These are phyloP conservation scores for Ophiocordyceps camponoti-leonardi DNA, from an alignment of 2,329 filamentous ascomycete genomes.

Conservation along the genomic window DNA sequence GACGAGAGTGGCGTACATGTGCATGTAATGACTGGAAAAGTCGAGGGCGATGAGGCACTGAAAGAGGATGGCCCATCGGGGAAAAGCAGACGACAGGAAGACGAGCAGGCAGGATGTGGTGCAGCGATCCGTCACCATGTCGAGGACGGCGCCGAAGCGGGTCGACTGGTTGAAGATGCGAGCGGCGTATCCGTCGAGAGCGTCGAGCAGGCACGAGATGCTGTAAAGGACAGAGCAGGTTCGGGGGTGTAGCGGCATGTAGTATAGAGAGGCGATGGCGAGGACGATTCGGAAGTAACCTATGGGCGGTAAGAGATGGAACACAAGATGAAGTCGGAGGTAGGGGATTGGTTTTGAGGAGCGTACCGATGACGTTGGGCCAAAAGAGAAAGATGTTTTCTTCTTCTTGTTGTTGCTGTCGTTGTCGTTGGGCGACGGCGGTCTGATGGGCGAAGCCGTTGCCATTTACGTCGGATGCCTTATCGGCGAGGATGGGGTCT, in stretches of 20 bases:
- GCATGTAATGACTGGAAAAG: conserved; percentile 92
- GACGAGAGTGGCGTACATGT: conserved; percentile 91
- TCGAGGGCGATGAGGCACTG: conserved; percentile 86
- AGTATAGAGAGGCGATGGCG: conserved; percentile 84
- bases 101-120: conserved; percentile 90
- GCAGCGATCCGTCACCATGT: conserved; percentile 98
- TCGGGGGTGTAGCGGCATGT: conserved; percentile 97
- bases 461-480: conserved; percentile 23
- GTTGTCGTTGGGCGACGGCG: conserved; percentile 15
- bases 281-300: conserved; percentile 65
- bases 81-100: conserved; percentile 87
- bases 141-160: conserved; percentile 86
- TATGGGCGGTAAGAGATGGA: conserved; percentile 14
- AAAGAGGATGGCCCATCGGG: conserved; percentile 85
- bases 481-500: conserved; percentile 20
- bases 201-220: conserved; percentile 87
- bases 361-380: conserved; percentile 65
- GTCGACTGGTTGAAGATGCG: conserved; percentile 69
- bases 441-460: conserved; percentile 23
- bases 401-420: conserved; percentile 14
- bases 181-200: conserved; percentile 86
- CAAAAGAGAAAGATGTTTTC: conserved; percentile 75
- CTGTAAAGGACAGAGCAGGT: conserved; percentile 86
- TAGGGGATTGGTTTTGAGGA: neutral
- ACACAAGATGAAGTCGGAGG: neutral